phyloP scores from a whole-genome alignment of 768 basidiomycete genomes.

The Termitomyces sp. region DNA sequence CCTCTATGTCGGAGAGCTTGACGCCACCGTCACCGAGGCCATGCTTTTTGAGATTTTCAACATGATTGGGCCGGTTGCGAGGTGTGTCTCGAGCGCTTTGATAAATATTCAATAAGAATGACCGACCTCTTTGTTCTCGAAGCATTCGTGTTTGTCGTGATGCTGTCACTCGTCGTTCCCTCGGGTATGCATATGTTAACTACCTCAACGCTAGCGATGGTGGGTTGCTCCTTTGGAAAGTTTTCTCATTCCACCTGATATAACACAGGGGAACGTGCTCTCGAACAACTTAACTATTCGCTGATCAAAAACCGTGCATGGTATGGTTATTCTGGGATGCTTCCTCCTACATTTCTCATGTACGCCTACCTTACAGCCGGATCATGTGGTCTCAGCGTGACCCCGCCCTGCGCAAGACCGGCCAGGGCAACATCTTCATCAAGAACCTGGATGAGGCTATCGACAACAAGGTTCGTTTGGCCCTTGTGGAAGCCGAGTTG shows the following conservation, averaged over 20 bases:
- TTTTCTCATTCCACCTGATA: slow-evolving; percentile 8
- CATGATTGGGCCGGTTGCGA: slow-evolving; percentile 98
- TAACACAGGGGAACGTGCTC: slow-evolving; percentile 83
- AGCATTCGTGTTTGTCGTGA: slow-evolving; percentile 99
- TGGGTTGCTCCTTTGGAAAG: slow-evolving; percentile 28
- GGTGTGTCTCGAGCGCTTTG: slow-evolving; percentile 43
- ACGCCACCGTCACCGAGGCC: slow-evolving; percentile 96
- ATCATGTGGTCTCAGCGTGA: slow-evolving; percentile 99
- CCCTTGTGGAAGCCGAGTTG: not conserved
- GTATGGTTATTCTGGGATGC: slow-evolving; percentile 37
- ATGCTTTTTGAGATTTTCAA: slow-evolving; percentile 99
- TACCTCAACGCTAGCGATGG: slow-evolving; percentile 95
- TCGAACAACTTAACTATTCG: slow-evolving; percentile 99
- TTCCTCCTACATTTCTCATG: slow-evolving; percentile 9
- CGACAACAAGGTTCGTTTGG: slow-evolving; percentile 88
- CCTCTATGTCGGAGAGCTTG: slow-evolving; percentile 98
- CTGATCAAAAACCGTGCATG: slow-evolving; percentile 98
- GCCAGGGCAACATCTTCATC: slow-evolving; percentile 99
- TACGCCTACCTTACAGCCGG: slow-evolving; percentile 49
- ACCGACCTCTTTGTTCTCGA: not conserved
- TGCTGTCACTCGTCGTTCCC: slow-evolving; percentile 98
- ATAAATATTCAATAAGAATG: not conserved
- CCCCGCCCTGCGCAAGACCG: slow-evolving; percentile 98
- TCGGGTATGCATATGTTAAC: slow-evolving; percentile 99
- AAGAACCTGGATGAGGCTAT: slow-evolving; percentile 97